Evolutionary conservation across 1,284 basidiomycete species (phyloP).

Genomic region (Ganoderma multipileum): DNA sequence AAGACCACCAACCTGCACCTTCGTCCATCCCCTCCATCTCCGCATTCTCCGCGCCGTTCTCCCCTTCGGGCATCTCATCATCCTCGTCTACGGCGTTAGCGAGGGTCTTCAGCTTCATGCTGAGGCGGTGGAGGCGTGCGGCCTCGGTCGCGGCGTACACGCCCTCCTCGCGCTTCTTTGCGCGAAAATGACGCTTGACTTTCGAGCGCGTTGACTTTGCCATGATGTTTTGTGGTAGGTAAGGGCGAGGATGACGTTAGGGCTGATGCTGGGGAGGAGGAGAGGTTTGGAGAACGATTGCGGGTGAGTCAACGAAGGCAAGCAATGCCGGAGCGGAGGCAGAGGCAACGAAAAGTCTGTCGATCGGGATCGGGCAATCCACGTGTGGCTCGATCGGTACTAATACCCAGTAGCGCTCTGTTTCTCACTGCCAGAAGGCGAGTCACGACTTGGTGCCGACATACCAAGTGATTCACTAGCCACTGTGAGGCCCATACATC

Average conservation of each 20-base stretch:
- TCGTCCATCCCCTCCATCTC: conserved; percentile 39
- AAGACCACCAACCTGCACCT: conserved; percentile 64
- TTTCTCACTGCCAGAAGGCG: neutral
- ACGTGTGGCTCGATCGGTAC: conserved; percentile 24
- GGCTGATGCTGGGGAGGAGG: conserved; percentile 4
- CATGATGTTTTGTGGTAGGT: conserved; percentile 54
- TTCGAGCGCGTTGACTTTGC: conserved; percentile 94
- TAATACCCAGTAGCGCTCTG: neutral
- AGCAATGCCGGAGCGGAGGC: neutral
- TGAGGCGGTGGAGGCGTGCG: conserved; percentile 81
- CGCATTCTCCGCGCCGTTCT: conserved; percentile 23
- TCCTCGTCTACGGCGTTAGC: conserved; percentile 45
- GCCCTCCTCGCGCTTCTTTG: conserved; percentile 84
- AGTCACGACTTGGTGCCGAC: neutral
- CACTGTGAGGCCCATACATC: neutral
- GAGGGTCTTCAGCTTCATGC: conserved; percentile 68
- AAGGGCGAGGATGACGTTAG: neutral
- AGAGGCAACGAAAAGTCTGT: conserved; percentile 26
- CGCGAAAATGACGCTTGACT: conserved; percentile 84
- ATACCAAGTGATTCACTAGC: neutral
- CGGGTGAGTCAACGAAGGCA: conserved; percentile 1
- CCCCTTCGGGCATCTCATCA: conserved; percentile 39
- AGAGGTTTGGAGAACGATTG: neutral
- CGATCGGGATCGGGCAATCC: conserved; percentile 26
- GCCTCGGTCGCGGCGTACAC: conserved; percentile 89